phyloP scores from a whole-genome alignment of 78 protist species.

The Anaeramoeba ignava region DNA sequence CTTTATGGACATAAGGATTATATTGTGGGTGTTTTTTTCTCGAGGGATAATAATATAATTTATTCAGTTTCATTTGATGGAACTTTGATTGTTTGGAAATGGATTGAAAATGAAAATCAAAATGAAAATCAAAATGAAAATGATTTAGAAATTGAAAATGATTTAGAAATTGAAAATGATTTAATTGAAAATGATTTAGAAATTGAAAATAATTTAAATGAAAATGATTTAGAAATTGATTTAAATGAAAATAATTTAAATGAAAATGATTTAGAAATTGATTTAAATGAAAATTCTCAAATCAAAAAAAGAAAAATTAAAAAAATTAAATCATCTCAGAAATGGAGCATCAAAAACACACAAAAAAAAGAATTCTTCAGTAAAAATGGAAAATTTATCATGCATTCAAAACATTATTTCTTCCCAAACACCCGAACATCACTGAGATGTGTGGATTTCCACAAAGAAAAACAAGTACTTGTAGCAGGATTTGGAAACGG shows the following conservation, averaged over 20 bases:
- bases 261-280: no score
- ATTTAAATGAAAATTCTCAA: no score
- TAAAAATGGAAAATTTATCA: no score
- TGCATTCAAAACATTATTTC: no score
- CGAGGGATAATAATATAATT: not conserved
- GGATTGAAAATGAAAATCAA: conserved; percentile 1
- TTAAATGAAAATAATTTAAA: no score
- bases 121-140: not conserved
- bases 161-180: not conserved
- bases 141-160: not conserved
- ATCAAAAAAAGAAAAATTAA: no score
- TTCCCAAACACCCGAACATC: no score
- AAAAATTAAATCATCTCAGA: not conserved
- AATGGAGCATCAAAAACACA: not conserved
- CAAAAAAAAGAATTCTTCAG: no score
- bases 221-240: no score
- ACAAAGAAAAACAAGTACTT: conserved; percentile 14
- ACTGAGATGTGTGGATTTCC: not conserved
- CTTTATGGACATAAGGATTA: not conserved
- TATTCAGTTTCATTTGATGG: not conserved
- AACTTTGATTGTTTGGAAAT: not conserved
- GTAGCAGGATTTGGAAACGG: conserved; percentile 62
- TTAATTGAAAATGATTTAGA: not conserved
- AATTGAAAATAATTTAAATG: no score
- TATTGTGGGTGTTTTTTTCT: not conserved